Evolutionary conservation across 73 alveolate genomes (phyloP).

Genomic region (Paramecium caudatum): DNA sequence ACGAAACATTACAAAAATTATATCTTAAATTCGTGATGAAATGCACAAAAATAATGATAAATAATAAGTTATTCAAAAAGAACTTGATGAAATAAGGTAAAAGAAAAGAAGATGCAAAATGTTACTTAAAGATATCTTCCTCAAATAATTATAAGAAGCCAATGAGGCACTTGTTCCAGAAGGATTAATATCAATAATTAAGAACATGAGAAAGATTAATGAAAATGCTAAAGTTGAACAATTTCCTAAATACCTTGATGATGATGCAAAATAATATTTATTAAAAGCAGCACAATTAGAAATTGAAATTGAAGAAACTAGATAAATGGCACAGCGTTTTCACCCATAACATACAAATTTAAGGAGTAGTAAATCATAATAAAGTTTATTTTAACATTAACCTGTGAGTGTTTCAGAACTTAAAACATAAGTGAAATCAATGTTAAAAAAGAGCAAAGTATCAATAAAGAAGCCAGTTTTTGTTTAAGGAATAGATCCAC

Average conservation of each 20-base stretch:
- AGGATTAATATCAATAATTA: conserved; percentile 42
- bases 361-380: not conserved
- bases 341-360: not conserved
- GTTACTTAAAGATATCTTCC: conserved; percentile 49
- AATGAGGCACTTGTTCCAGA: conserved; percentile 25
- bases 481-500: conserved; percentile 67
- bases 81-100: conserved; percentile 55
- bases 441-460: conserved; percentile 54
- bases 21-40: not conserved
- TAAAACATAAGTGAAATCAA: conserved; percentile 26
- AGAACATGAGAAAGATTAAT: conserved; percentile 61
- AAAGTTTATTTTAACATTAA: not conserved
- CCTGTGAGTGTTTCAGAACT: conserved; percentile 37
- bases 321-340: not conserved
- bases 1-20: not conserved
- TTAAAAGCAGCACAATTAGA: conserved; percentile 48
- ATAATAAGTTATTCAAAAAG: conserved; percentile 11
- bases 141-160: conserved; percentile 37
- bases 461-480: conserved; percentile 53
- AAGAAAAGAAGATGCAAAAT: conserved; percentile 65
- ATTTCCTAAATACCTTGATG: conserved; percentile 45
- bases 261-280: conserved; percentile 26
- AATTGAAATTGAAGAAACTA: conserved; percentile 57
- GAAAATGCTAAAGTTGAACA: conserved; percentile 59
- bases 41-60: conserved; percentile 41